phyloP scores from a whole-genome alignment of 1,139 yeast species.

The Tardiomyces digboiensis region DNA sequence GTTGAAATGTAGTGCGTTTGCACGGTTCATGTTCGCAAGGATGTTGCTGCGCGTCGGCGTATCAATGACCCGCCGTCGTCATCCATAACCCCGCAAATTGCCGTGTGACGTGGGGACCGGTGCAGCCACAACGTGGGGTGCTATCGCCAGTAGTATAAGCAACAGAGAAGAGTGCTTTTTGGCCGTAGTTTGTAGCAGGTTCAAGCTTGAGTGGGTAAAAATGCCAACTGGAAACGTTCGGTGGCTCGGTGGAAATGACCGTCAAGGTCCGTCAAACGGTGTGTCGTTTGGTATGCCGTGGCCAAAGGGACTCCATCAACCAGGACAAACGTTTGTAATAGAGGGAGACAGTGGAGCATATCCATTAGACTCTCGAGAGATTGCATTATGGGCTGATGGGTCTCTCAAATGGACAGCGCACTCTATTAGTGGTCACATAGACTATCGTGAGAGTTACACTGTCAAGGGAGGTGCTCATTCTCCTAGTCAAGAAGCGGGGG shows the following conservation, averaged over 20 bases:
- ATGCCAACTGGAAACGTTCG: neutral
- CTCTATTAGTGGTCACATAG: constrained; percentile 1
- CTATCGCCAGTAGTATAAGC: no score
- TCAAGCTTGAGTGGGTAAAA: no score
- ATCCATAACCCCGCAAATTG: no score
- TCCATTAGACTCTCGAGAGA: constrained; percentile 6
- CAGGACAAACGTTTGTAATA: neutral
- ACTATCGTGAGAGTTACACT: neutral
- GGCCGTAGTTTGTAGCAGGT: no score
- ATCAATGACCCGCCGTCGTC: no score
- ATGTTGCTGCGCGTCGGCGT: no score
- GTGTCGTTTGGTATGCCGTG: constrained; percentile 4
- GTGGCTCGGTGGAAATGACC: neutral
- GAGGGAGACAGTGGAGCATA: neutral
- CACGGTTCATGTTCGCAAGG: no score
- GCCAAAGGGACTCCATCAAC: constrained; percentile 3
- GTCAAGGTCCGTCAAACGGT: neutral
- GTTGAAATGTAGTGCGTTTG: no score
- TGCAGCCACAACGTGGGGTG: no score
- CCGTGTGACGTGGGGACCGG: no score
- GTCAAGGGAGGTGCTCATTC: neutral
- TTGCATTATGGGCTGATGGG: constrained; percentile 10
- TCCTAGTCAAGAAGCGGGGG: neutral
- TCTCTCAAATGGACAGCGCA: constrained; percentile 10
- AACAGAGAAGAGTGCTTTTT: no score